phyloP scores from a whole-genome alignment of 192 early-diverging fungal genomes.

The Mortierella claussenii region DNA sequence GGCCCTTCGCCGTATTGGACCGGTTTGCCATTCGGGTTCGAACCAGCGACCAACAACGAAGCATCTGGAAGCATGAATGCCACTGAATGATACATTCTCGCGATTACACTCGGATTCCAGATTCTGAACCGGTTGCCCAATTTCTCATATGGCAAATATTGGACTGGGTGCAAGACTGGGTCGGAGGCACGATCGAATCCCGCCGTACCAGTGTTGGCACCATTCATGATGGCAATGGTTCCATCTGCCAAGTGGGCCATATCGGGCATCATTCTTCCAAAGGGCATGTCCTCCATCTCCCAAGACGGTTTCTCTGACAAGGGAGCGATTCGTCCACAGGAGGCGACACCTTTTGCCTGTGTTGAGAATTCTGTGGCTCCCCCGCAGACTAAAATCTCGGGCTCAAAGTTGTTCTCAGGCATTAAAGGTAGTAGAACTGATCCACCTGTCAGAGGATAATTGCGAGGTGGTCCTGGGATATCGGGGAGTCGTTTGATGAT shows the following conservation, averaged over 20 bases:
- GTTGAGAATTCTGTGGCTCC: conserved; percentile 40
- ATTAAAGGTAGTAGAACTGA: conserved; percentile 52
- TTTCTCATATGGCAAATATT: conserved; percentile 40
- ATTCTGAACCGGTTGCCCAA: conserved; percentile 24
- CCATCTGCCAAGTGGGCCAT: conserved; percentile 49
- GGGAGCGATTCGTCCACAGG: conserved; percentile 54
- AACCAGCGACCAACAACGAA: conserved; percentile 49
- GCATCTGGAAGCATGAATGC: conserved; percentile 50
- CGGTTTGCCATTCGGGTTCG: conserved; percentile 48
- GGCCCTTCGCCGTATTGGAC: conserved; percentile 32
- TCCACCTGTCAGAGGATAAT: conserved; percentile 65
- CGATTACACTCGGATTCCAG: conserved; percentile 51
- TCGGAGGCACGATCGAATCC: conserved; percentile 50
- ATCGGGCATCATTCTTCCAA: conserved; percentile 53
- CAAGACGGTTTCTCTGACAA: conserved; percentile 36
- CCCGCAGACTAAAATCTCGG: conserved; percentile 55
- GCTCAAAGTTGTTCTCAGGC: conserved; percentile 43
- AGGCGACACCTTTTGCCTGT: conserved; percentile 31
- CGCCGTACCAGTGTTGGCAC: conserved; percentile 42
- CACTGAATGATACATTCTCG: conserved; percentile 58
- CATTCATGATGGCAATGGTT: conserved; percentile 43
- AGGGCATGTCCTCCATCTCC: conserved; percentile 54
- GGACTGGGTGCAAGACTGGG: conserved; percentile 46
- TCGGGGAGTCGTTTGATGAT: conserved; percentile 56
- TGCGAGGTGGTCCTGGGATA: conserved; percentile 57